Evolutionary conservation across 2,329 filamentous ascomycete genomes (phyloP), one percentile per base, ranked within the genome.

Genomic region (Rhynchosporium secalis): DNA sequence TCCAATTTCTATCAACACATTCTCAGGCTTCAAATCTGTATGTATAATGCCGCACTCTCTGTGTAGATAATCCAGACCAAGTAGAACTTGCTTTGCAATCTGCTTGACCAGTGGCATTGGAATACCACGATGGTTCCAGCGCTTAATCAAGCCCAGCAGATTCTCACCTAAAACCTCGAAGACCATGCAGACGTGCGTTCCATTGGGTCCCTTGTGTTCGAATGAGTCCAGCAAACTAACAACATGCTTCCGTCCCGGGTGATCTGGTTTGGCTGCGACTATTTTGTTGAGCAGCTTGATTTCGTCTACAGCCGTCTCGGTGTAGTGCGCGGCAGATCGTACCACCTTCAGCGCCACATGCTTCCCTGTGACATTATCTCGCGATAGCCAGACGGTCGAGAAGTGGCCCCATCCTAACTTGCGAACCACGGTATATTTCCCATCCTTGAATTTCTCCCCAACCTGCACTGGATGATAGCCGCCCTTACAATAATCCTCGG

Each of bases 381-480:
- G 79, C 66, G 86, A 88, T 52, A 89, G 78, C 86, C 86, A 98
- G 70, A 98, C 94, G 40, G 94, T 99, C n/a, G 94, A 97, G 79
- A 98, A 99, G 75, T 98, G 94, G 66, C 95, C 95, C 94, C 94
- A 98, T 70, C 94, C 94, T 58, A 98, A 83, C 81, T 98, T 98
- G 78, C 93, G 90, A 76, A 98, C 90, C 62, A 98, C 88, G 15
- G 93, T 95, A 79, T 99, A 99, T 79, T 91, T 94, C 70, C 92
- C 93, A 76, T 98, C 92, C 76, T 98, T 98, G 84, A 97, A 98
- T 74, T 92, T 90, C 79, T 99, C 95, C 72, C 95, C 95, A 64
- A 98, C 89, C 72, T 87, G 84, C 56, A 99, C 95, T 2, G 95
- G 95, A 75, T 99, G 95, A 77, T 98, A 99, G 65, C 95, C 95